phyloP scores from a whole-genome alignment of 768 basidiomycete species.

The Favolaschia claudopus region DNA sequence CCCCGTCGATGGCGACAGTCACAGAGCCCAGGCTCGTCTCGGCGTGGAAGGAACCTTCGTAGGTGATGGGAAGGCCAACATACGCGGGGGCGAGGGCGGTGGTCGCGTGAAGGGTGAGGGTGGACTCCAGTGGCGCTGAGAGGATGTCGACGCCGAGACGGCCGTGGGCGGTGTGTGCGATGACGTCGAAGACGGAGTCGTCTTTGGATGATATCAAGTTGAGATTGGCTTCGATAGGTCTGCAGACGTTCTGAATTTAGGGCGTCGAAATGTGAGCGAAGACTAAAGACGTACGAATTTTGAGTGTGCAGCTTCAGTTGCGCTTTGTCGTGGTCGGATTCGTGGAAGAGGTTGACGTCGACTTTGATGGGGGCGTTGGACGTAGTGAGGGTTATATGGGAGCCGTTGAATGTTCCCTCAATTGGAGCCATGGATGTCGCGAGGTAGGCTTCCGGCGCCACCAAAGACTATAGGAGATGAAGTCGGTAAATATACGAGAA shows the following conservation, averaged over 20 bases:
- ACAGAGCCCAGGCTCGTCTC: not conserved
- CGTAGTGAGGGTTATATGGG: constrained; percentile 2
- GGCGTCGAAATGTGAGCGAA: no score
- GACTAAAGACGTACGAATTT: not conserved
- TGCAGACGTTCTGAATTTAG: not conserved
- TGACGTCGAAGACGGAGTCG: constrained; percentile 4
- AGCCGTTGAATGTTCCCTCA: constrained; percentile 21
- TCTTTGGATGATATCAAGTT: not conserved
- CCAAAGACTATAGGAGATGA: constrained; percentile 12
- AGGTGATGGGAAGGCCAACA: constrained; percentile 1
- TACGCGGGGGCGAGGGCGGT: constrained; percentile 10
- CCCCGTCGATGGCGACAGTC: not conserved
- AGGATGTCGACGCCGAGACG: constrained; percentile 1
- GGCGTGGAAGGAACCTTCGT: constrained; percentile 15
- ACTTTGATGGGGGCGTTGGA: constrained; percentile 17
- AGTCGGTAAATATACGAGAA: no score
- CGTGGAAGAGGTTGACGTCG: constrained; percentile 18
- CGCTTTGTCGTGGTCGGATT: not conserved
- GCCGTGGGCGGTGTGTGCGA: constrained; percentile 11
- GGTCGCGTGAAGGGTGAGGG: constrained; percentile 1
- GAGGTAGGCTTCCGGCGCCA: not conserved
- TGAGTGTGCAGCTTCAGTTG: constrained; percentile 5
- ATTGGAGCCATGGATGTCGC: constrained; percentile 1
- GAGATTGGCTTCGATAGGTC: constrained; percentile 5
- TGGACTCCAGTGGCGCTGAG: not conserved